Evolutionary conservation across 2,329 filamentous ascomycete genomes (phyloP).

Genomic region (Zalaria obscura): DNA sequence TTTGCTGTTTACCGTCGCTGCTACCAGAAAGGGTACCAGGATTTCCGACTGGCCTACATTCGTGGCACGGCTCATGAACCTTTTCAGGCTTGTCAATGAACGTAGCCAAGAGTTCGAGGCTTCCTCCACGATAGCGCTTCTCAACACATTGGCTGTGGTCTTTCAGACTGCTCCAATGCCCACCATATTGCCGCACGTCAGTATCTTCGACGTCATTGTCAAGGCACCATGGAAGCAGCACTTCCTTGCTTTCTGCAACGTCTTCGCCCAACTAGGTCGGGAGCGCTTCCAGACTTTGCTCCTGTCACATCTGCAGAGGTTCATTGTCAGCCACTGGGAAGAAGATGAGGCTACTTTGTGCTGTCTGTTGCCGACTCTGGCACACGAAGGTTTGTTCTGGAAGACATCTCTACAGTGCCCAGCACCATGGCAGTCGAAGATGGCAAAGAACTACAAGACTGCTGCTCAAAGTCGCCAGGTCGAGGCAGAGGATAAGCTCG

Average conservation of each 20-base stretch:
- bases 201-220: slow-evolving; percentile 49
- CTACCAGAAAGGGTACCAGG: slow-evolving; percentile 68
- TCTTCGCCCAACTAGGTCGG: slow-evolving; percentile 59
- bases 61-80: slow-evolving; percentile 28
- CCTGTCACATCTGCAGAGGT: slow-evolving; percentile 71
- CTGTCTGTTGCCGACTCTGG: slow-evolving; percentile 50
- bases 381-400: slow-evolving; percentile 35
- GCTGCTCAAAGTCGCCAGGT: not conserved
- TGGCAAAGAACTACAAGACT: slow-evolving; percentile 5
- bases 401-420: slow-evolving; percentile 28
- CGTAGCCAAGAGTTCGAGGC: slow-evolving; percentile 12
- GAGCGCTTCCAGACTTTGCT: slow-evolving; percentile 69
- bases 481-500: not conserved
- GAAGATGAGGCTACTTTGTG: slow-evolving; percentile 55
- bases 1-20: slow-evolving; percentile 55
- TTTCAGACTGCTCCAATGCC: slow-evolving; percentile 71
- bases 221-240: slow-evolving; percentile 51
- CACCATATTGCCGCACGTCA: slow-evolving; percentile 55
- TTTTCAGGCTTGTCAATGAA: slow-evolving; percentile 15
- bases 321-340: slow-evolving; percentile 60
- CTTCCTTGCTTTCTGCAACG: slow-evolving; percentile 77
- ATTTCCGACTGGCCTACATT: slow-evolving; percentile 58
- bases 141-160: slow-evolving; percentile 43
- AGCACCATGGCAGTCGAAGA: slow-evolving; percentile 49
- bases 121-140: slow-evolving; percentile 20